Evolutionary conservation across 768 basidiomycete species (phyloP).

Genomic region (Mycena floridula): DNA sequence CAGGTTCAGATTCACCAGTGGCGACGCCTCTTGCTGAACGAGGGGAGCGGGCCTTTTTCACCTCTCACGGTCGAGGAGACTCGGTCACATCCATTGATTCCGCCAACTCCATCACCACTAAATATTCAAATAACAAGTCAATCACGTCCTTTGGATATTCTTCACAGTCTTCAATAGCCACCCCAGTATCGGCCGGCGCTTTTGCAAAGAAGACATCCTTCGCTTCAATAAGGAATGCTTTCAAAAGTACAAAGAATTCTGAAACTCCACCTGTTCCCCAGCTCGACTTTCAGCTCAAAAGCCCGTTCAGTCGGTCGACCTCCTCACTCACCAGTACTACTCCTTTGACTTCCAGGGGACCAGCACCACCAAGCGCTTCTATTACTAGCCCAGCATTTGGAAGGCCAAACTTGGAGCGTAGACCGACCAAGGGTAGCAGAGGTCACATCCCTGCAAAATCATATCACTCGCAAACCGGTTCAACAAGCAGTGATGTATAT

Average conservation of each 20-base stretch:
- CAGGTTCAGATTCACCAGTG: constrained; percentile 63
- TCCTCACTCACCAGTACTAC: constrained; percentile 61
- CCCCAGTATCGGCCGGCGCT: constrained; percentile 37
- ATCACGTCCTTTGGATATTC: constrained; percentile 62
- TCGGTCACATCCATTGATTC: constrained; percentile 79
- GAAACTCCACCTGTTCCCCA: constrained; percentile 76
- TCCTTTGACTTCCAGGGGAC: constrained; percentile 26
- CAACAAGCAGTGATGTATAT: constrained; percentile 65
- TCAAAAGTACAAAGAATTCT: constrained; percentile 60
- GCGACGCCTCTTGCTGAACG: constrained; percentile 41
- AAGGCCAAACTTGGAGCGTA: constrained; percentile 51
- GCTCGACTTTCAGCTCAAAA: constrained; percentile 64
- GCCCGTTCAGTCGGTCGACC: constrained; percentile 77
- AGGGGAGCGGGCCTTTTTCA: constrained; percentile 57
- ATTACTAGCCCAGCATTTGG: constrained; percentile 46
- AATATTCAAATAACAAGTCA: constrained; percentile 38
- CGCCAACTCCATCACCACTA: constrained; percentile 49
- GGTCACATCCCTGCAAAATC: constrained; percentile 63
- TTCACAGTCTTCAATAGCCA: constrained; percentile 64
- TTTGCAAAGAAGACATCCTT: constrained; percentile 82
- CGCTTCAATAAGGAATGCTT: constrained; percentile 81
- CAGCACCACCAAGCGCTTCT: constrained; percentile 27
- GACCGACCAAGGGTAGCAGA: constrained; percentile 31
- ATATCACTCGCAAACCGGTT: constrained; percentile 73
- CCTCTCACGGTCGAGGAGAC: constrained; percentile 66